Base-by-base conservation (phyloP, 768 basidiomycete species). In the Suillus subaureus region DNA sequence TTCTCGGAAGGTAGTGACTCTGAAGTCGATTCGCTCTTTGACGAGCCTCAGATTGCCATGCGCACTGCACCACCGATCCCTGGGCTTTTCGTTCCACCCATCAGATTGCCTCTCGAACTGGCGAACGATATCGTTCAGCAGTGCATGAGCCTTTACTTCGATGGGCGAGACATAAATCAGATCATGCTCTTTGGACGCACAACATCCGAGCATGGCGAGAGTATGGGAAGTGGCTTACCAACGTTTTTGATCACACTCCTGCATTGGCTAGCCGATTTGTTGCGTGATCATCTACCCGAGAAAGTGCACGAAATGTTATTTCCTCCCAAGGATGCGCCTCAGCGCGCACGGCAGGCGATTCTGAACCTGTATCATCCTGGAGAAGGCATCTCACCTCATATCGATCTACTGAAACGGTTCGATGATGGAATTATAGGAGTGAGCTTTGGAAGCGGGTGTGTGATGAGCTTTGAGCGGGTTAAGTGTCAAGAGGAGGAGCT, bases 341-440 rank as follows among this genome's bases (percentile, higher is more conserved):
- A 77, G 61, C 66, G 76, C 31, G 89, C 92, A 0, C 84, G 94
- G 33, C 96, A 98, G 73, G 92, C 88, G 1, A 99, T 98, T 64
- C 70, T 98, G 61, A 99, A 98, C 74, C 80, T 96, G 2, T 99
- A 99, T 74, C 79, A 80, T 26, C 93, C 95, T 0, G 96, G 96
- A 8, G 88, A 95, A 74, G 96, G 96, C 13, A 98, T 99, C 69
- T 81, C 88, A 0, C 85, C 93, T 0, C 96, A 98, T 70, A 85
- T 99, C 51, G 96, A 99, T 73, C 82, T 99, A 28, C 84, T 93
- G 4, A 79, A 82, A 33, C 87, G 96, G 16, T 99, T 91, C 72
- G 94, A 86, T 8, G 93, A 97, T 73, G 95, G 93, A 1, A 96
- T 99, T 61, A 81, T 98, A 28, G 94, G 94, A 11, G 85, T 97